Conservation (phyloP, 306 rosid species). For the Castanea sativa region DNA sequence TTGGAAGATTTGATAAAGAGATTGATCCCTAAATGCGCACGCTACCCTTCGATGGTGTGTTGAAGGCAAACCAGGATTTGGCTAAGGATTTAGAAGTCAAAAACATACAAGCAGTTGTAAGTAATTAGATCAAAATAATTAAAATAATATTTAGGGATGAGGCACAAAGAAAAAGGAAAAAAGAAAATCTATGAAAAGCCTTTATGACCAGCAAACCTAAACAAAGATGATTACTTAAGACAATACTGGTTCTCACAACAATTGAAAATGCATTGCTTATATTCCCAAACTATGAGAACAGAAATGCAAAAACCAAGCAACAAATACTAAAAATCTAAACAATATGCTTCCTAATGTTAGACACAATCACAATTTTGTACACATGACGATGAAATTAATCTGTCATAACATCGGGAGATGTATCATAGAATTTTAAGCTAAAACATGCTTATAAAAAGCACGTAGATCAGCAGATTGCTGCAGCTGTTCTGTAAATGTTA, state of each 20-base stretch:
- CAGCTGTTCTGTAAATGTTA: neutral
- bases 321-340: neutral
- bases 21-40: slow-evolving; percentile 92
- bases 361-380: too few relatives aligned
- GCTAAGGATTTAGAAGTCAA: slow-evolving; percentile 54
- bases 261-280: neutral
- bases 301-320: neutral
- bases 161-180: neutral
- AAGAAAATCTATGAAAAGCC: neutral
- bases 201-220: neutral
- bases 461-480: neutral
- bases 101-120: slow-evolving; percentile 20
- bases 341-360: too few relatives aligned
- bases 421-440: neutral
- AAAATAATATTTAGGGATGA: neutral
- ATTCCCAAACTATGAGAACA: neutral
- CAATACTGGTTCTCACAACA: neutral
- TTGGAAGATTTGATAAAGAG: slow-evolving; percentile 87
- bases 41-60: slow-evolving; percentile 98
- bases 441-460: neutral
- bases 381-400: neutral
- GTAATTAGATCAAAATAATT: neutral
- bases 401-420: neutral
- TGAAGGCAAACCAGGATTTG: slow-evolving; percentile 84
- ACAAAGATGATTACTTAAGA: neutral